phyloP scores from a whole-genome alignment of 257 asterid species.

The Fraxinus quadrangulata region DNA sequence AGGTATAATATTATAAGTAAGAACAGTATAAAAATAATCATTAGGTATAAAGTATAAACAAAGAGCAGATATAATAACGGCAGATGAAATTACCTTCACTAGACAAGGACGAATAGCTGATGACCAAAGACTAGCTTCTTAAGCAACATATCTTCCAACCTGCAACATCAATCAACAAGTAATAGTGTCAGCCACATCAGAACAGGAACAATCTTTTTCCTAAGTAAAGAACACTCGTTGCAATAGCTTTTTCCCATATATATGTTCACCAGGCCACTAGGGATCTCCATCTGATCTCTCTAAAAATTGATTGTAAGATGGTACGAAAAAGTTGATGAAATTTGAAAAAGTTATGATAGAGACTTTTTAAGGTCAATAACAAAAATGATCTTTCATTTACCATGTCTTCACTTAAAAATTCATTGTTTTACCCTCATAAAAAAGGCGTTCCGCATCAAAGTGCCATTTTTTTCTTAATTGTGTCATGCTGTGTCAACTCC shows the following conservation, averaged over 20 bases:
- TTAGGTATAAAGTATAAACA: not conserved
- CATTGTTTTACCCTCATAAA: too few species aligned
- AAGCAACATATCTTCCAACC: not conserved
- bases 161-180: not conserved
- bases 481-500: not conserved
- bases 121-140: not conserved
- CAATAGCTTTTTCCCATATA: not conserved
- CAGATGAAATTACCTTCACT: not conserved
- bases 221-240: not conserved
- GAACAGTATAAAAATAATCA: too few species aligned
- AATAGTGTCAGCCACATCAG: not conserved
- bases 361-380: not conserved
- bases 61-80: too few species aligned
- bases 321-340: not conserved
- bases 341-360: not conserved
- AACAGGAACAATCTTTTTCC: not conserved
- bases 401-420: not conserved
- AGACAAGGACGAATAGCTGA: not conserved
- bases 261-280: not conserved
- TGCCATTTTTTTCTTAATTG: too few species aligned
- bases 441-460: not conserved
- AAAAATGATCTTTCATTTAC: not conserved
- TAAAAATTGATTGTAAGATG: too few species aligned
- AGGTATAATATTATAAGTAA: too few species aligned
- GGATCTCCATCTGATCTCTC: not conserved